Percentiles rank a stretch among this genome's conserved stretches.
phyloP scores from a whole-genome alignment of 148 eudicot genomes.

The Cornus suecica region DNA sequence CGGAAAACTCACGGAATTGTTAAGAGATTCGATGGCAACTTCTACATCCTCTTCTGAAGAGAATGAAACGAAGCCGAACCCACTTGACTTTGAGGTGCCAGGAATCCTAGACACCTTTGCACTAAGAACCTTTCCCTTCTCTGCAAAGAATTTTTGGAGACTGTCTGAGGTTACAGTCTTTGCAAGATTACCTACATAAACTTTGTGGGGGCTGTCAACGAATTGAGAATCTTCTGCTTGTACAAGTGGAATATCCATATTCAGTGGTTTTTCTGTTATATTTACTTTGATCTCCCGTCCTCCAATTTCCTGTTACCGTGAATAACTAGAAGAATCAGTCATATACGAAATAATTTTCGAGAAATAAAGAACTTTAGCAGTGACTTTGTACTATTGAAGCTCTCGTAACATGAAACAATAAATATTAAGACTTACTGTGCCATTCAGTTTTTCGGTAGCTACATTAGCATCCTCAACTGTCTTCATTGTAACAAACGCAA shows the following conservation, averaged over 20 bases:
- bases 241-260: slow-evolving; percentile 32
- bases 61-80: slow-evolving; percentile 86
- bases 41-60: slow-evolving; percentile 91
- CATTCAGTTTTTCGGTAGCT: slow-evolving; percentile 78
- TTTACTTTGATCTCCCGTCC: slow-evolving; percentile 88
- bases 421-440: slow-evolving; percentile 52
- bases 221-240: slow-evolving; percentile 76
- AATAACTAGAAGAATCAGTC: background rate
- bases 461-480: slow-evolving; percentile 89
- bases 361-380: background rate
- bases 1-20: slow-evolving; percentile 63
- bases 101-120: slow-evolving; percentile 84
- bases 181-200: slow-evolving; percentile 89
- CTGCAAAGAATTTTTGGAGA: slow-evolving; percentile 65
- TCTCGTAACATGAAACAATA: background rate
- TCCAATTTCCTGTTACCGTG: slow-evolving; percentile 54
- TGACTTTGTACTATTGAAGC: background rate
- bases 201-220: slow-evolving; percentile 80
- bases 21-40: slow-evolving; percentile 69
- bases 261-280: slow-evolving; percentile 81
- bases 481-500: slow-evolving; percentile 90
- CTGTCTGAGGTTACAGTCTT: slow-evolving; percentile 75
- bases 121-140: slow-evolving; percentile 78
- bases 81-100: slow-evolving; percentile 84
- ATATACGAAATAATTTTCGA: background rate